Conservation (phyloP, 148 eudicot species). For the Chenopodium berlandieri region DNA sequence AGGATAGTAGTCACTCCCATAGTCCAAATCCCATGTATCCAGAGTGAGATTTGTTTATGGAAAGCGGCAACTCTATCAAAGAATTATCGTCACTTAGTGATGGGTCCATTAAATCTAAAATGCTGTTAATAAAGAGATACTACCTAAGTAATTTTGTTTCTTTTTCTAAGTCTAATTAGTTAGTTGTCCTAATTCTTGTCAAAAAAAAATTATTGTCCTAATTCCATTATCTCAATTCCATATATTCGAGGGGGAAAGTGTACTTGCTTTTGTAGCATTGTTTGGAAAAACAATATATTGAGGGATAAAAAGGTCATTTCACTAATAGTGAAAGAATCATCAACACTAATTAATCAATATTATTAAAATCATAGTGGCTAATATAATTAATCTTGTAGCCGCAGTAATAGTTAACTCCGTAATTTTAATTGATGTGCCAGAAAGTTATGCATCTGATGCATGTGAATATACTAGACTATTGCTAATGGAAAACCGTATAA, state of each 20-base stretch:
- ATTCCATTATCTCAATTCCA: background rate
- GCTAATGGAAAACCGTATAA: background rate
- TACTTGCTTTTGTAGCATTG: constrained; percentile 8
- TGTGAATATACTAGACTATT: constrained; percentile 16
- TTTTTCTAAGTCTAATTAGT: background rate
- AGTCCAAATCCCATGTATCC: background rate
- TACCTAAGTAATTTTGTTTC: background rate
- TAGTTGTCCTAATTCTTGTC: background rate
- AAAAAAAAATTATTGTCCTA: background rate
- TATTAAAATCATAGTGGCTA: background rate
- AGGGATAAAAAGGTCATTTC: background rate
- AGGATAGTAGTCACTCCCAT: too few relatives aligned
- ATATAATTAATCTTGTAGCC: background rate
- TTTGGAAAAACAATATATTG: background rate
- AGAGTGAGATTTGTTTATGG: background rate
- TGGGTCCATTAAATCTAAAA: constrained; percentile 1
- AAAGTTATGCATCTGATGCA: background rate
- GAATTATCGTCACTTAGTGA: background rate
- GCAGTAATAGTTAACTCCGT: background rate
- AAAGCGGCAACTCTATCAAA: background rate
- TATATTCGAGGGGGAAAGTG: constrained; percentile 23
- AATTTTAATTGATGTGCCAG: constrained; percentile 1
- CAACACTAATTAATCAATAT: background rate
- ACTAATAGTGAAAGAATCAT: background rate
- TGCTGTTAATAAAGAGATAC: background rate